Conservation (phyloP, 2,329 filamentous ascomycete species). For the Botrytis galanthina region DNA sequence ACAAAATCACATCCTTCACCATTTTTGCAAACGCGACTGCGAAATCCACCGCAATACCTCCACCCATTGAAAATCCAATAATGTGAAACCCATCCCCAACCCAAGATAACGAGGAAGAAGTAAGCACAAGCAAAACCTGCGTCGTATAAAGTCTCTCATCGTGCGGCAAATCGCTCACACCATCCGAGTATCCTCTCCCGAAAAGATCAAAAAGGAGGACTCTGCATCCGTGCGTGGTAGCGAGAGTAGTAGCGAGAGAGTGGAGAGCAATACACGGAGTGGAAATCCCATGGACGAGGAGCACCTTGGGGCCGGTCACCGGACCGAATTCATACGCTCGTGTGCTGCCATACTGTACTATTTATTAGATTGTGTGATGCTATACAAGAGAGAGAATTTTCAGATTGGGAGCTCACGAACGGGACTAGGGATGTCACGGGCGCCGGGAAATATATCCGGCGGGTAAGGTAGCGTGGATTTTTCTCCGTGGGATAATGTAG, state of each 20-base stretch:
- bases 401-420: conserved; percentile 12
- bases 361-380: neutral
- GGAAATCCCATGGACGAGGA: conserved; percentile 78
- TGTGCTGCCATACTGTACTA: conserved; percentile 59
- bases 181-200: conserved; percentile 75
- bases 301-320: conserved; percentile 64
- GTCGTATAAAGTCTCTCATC: conserved; percentile 62
- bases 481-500: conserved; percentile 35
- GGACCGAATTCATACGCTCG: conserved; percentile 81
- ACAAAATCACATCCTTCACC: conserved; percentile 67
- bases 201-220: conserved; percentile 81
- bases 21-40: conserved; percentile 66
- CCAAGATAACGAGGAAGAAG: conserved; percentile 61
- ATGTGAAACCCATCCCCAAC: conserved; percentile 59
- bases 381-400: neutral
- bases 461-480: conserved; percentile 58
- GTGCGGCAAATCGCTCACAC: conserved; percentile 51
- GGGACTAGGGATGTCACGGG: conserved; percentile 64
- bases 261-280: conserved; percentile 72
- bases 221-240: conserved; percentile 58
- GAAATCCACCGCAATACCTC: conserved; percentile 69
- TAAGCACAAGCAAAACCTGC: conserved; percentile 63
- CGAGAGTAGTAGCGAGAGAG: conserved; percentile 64
- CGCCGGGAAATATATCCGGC: conserved; percentile 66
- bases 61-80: conserved; percentile 78